These are phyloP conservation scores for Penicillium subrubescens DNA, from an alignment of 495 filamentous ascomycete species.

Conservation along the genomic window DNA sequence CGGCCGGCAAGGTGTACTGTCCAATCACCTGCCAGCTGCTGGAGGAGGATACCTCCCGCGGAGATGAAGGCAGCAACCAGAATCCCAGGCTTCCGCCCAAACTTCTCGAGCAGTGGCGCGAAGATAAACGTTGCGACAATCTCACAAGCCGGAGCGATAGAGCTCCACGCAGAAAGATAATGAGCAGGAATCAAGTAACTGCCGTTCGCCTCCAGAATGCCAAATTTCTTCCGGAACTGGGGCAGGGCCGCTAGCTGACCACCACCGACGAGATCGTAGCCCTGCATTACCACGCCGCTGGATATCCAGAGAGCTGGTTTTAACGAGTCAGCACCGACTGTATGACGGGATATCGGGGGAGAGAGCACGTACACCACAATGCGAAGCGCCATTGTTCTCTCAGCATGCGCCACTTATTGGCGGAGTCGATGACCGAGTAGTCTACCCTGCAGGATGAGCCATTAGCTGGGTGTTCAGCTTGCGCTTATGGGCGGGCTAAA, in stretches of 20 bases:
- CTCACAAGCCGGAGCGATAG: conserved; percentile 14
- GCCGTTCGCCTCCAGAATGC: conserved; percentile 13
- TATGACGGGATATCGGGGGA: neutral
- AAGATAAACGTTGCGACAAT: conserved; percentile 19
- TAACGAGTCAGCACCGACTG: neutral
- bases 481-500: neutral
- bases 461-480: neutral
- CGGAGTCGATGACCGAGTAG: conserved; percentile 21
- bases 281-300: conserved; percentile 26
- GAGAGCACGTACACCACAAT: conserved; percentile 21
- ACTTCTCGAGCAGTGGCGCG: conserved; percentile 22
- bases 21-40: conserved; percentile 27
- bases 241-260: conserved; percentile 26
- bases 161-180: conserved; percentile 12
- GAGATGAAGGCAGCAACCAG: conserved; percentile 19
- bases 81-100: conserved; percentile 28
- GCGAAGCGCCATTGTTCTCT: conserved; percentile 17
- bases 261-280: conserved; percentile 25
- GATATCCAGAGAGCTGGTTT: conserved; percentile 25
- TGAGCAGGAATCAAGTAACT: conserved; percentile 21
- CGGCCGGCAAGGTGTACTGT: conserved; percentile 21
- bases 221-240: conserved; percentile 21
- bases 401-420: conserved; percentile 21
- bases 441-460: conserved; percentile 12
- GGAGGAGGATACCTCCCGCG: conserved; percentile 18